Conservation (phyloP, 345 rosid species). For the Acer saccharum region DNA sequence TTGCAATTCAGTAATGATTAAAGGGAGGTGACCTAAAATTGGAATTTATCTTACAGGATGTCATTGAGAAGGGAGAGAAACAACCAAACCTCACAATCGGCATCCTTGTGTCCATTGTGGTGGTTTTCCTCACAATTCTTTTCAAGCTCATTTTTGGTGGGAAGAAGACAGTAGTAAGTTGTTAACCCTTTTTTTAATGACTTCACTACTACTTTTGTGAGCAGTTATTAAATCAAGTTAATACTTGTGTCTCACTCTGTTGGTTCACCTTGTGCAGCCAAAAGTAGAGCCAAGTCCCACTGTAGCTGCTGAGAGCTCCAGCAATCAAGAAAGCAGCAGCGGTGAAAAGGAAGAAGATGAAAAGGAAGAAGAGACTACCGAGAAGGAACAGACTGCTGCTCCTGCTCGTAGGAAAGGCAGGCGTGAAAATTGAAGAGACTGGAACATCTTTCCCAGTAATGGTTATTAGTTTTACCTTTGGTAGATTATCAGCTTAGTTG, state of each 20-base stretch:
- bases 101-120: slow-evolving; percentile 34
- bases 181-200: neutral
- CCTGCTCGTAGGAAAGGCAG: slow-evolving; percentile 59
- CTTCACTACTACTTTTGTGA: neutral
- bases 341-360: slow-evolving; percentile 39
- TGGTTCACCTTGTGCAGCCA: slow-evolving; percentile 28
- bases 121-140: slow-evolving; percentile 30
- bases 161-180: slow-evolving; percentile 57
- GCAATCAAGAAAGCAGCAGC: slow-evolving; percentile 37
- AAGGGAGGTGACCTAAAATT: slow-evolving; percentile 12
- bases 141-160: slow-evolving; percentile 56
- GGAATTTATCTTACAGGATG: slow-evolving; percentile 40
- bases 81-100: slow-evolving; percentile 52
- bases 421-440: slow-evolving; percentile 48
- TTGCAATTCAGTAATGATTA: neutral
- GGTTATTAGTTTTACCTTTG: slow-evolving; percentile 24
- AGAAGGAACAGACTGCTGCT: slow-evolving; percentile 43
- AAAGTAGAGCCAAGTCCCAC: slow-evolving; percentile 39
- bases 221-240: neutral
- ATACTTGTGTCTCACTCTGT: too few relatives aligned
- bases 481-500: slow-evolving; percentile 30
- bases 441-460: neutral
- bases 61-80: slow-evolving; percentile 62
- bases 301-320: slow-evolving; percentile 50
- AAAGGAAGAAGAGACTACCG: slow-evolving; percentile 40